phyloP scores from a whole-genome alignment of 768 basidiomycete genomes.

The Hypsizygus marmoreus region DNA sequence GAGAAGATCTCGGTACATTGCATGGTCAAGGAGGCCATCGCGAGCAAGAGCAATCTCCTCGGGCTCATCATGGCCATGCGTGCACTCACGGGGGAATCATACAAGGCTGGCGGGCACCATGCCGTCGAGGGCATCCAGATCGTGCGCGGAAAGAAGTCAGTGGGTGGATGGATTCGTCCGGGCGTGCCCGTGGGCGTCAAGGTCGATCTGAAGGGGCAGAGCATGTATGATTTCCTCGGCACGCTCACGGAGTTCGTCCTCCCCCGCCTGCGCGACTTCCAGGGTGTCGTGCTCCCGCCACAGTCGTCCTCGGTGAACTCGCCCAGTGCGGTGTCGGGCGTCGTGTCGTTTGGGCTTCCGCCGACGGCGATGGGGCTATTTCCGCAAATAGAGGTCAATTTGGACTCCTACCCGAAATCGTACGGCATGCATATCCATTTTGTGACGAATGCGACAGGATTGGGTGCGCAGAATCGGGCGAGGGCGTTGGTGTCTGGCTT shows the following conservation, averaged over 20 bases:
- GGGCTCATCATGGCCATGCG: constrained; percentile 88
- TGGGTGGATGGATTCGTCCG: constrained; percentile 81
- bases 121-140: constrained; percentile 79
- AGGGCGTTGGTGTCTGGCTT: constrained; percentile 88
- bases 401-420: constrained; percentile 82
- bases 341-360: constrained; percentile 86
- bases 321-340: constrained; percentile 80
- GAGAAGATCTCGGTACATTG: constrained; percentile 87
- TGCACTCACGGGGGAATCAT: constrained; percentile 83
- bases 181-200: constrained; percentile 85
- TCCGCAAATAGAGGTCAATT: constrained; percentile 94
- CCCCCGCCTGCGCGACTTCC: constrained; percentile 91
- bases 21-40: constrained; percentile 79
- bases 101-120: constrained; percentile 69
- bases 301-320: constrained; percentile 68
- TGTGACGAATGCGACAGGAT: constrained; percentile 82
- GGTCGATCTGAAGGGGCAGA: constrained; percentile 85
- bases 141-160: constrained; percentile 66
- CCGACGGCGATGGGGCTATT: constrained; percentile 86
- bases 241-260: constrained; percentile 91
- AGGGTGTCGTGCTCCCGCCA: constrained; percentile 79
- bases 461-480: constrained; percentile 89
- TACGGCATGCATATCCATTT: constrained; percentile 96
- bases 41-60: constrained; percentile 71
- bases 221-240: constrained; percentile 94